Conservation (phyloP, 331 rosid species). For the Quercus phellos region DNA sequence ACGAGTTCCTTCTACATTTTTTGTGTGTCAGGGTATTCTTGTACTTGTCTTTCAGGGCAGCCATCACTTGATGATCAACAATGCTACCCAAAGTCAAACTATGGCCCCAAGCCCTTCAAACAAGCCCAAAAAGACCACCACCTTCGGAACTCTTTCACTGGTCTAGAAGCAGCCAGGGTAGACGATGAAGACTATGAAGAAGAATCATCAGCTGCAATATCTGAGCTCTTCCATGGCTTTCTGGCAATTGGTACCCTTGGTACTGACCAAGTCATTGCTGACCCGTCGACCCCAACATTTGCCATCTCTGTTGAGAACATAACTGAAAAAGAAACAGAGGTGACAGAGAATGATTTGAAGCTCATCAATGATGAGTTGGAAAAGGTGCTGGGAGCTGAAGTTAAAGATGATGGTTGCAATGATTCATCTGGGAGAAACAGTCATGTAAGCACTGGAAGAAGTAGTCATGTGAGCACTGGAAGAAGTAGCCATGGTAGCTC, state of each 20-base stretch:
- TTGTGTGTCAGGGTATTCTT: conserved; percentile 39
- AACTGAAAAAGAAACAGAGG: conserved; percentile 83
- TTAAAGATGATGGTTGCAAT: conserved; percentile 58
- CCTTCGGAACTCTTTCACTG: conserved; percentile 61
- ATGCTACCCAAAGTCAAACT: conserved; percentile 47
- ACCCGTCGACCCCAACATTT: conserved; percentile 78
- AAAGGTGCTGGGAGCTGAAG: conserved; percentile 75
- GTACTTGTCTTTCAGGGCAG: conserved; percentile 72
- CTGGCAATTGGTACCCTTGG: conserved; percentile 97
- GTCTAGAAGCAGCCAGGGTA: conserved; percentile 54
- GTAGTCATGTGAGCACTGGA: conserved; percentile 84
- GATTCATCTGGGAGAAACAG: conserved; percentile 85
- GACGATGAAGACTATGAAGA: conserved; percentile 60
- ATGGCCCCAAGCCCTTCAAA: conserved; percentile 48
- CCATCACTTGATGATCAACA: conserved; percentile 74
- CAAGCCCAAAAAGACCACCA: conserved; percentile 52
- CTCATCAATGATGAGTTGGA: conserved; percentile 85
- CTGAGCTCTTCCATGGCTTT: conserved; percentile 85
- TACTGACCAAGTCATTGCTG: conserved; percentile 50
- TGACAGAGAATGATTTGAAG: conserved; percentile 76
- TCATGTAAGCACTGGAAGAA: conserved; percentile 79
- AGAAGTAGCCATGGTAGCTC: conserved; percentile 86
- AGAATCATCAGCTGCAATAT: conserved; percentile 43
- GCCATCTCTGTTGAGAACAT: conserved; percentile 69
- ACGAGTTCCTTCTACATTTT: conserved; percentile 12